Evolutionary conservation across 345 rosid genomes (phyloP), one percentile per base, ranked within the genome.

Genomic region (Pseudoturritis turrita): DNA sequence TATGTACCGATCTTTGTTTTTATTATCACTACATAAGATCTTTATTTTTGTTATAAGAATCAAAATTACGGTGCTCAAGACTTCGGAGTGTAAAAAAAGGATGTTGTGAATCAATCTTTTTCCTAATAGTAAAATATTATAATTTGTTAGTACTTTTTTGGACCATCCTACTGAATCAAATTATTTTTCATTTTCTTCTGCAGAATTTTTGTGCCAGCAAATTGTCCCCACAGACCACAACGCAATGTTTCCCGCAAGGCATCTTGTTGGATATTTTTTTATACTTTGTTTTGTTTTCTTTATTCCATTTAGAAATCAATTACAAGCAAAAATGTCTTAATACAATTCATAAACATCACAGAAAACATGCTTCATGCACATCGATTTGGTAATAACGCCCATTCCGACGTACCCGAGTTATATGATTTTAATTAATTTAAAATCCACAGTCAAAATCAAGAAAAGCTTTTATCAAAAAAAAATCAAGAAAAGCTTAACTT

Each of bases 221-320:
- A 62, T 39, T 61, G 75, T 61, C 75, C 75, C 75, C 53, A 60
- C 75, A 71, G 19, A 50, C 54, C 75, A 61, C 75, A 71, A 50
- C 6, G 62, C 62, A 51, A 40, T 62, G 75, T 71, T 62, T 62
- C 69, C 68, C 50, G 54, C 23, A 50, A 61, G 33, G 75, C 68
- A 51, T 62, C 66, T 61, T 28, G 22, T 71, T 47, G 7, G 68
- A 60, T 61, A 47, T 70, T 60, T 49, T 52, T 10, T 22, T 40
- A 37, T 41, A 39, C 17, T 58, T 49, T 46, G 25, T 44, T 70
- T 45, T 68, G 10, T 46, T 31, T 14, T 47, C 12, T 49, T 36
- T 47, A 36, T 14, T 47, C 22, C 51, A 52, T 40, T 53, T 26
- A 17, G 1, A 40, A 8, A 54, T 21, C 0, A 68, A 2, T 10